Percentiles rank a stretch among this genome's conserved stretches.
phyloP scores from a whole-genome alignment of 2,329 filamentous ascomycete genomes.

The Ceratocystis diversiconidia region DNA sequence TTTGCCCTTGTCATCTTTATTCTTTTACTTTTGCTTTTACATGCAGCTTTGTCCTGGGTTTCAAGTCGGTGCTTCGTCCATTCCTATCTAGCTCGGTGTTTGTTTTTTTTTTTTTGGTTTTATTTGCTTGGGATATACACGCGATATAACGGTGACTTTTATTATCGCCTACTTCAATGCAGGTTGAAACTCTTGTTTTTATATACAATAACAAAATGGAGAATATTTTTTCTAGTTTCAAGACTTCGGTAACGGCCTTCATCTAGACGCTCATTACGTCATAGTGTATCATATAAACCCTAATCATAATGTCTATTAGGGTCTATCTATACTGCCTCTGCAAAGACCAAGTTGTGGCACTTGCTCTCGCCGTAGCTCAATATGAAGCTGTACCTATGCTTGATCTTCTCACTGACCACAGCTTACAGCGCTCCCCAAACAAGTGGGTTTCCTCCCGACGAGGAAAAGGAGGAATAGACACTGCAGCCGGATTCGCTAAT shows the following conservation, averaged over 20 bases:
- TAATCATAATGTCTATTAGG: too few relatives aligned
- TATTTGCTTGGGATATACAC: background rate
- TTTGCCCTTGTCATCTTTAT: background rate
- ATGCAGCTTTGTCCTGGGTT: conserved; percentile 1
- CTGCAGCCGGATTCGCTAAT: background rate
- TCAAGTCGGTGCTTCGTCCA: background rate
- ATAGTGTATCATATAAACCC: too few relatives aligned
- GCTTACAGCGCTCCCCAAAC: too few relatives aligned
- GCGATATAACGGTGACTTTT: background rate
- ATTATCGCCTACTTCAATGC: background rate
- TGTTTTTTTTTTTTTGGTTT: background rate
- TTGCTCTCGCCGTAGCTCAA: too few relatives aligned
- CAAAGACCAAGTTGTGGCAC: too few relatives aligned
- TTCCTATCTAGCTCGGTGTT: conserved; percentile 7
- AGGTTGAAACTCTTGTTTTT: background rate
- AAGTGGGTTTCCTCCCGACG: too few relatives aligned
- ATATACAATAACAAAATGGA: background rate
- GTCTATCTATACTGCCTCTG: too few relatives aligned
- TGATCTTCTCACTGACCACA: too few relatives aligned
- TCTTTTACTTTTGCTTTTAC: background rate
- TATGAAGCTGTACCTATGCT: too few relatives aligned
- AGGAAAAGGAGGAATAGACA: background rate
- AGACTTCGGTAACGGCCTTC: background rate
- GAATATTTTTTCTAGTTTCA: background rate
- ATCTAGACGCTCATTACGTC: too few relatives aligned